phyloP scores from a whole-genome alignment of 495 filamentous ascomycete genomes.

The Aspergillus hancockii region DNA sequence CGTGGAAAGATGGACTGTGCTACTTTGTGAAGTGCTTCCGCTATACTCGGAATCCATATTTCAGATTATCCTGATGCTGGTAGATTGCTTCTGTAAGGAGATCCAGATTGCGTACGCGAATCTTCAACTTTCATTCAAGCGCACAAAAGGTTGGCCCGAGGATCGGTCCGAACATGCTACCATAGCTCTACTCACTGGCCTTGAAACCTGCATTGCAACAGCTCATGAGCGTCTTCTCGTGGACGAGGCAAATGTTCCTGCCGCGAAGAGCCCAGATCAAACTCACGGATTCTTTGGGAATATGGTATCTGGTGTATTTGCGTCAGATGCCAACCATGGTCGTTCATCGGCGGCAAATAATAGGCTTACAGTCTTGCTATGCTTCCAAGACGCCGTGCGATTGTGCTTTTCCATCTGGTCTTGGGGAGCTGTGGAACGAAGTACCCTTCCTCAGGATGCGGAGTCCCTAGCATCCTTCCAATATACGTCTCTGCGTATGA shows the following conservation, averaged over 20 bases:
- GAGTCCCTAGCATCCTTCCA: slow-evolving; percentile 80
- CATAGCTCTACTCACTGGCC: slow-evolving; percentile 79
- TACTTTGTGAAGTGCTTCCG: slow-evolving; percentile 83
- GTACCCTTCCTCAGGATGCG: slow-evolving; percentile 57
- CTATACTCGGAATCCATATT: slow-evolving; percentile 82
- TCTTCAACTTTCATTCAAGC: slow-evolving; percentile 49
- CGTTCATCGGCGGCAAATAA: slow-evolving; percentile 86
- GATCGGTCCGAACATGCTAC: slow-evolving; percentile 48
- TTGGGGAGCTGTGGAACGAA: slow-evolving; percentile 72
- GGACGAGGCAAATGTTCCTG: slow-evolving; percentile 69
- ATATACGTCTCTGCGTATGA: slow-evolving; percentile 85
- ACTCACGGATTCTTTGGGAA: slow-evolving; percentile 92
- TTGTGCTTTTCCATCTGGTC: slow-evolving; percentile 94
- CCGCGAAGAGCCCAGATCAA: slow-evolving; percentile 78
- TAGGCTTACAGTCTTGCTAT: slow-evolving; percentile 87
- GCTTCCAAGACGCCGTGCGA: slow-evolving; percentile 91
- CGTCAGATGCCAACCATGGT: slow-evolving; percentile 71
- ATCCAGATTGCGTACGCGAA: slow-evolving; percentile 70
- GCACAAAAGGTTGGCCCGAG: slow-evolving; percentile 44
- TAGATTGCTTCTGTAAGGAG: slow-evolving; percentile 82
- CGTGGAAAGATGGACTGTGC: slow-evolving; percentile 86
- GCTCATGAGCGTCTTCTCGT: slow-evolving; percentile 80
- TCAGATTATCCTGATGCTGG: slow-evolving; percentile 84
- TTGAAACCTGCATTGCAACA: slow-evolving; percentile 85
- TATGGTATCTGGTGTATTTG: slow-evolving; percentile 92